Percentiles rank a stretch among this genome's conserved stretches.
phyloP scores from a whole-genome alignment of 306 rosid species.

The Datisca glomerata region DNA sequence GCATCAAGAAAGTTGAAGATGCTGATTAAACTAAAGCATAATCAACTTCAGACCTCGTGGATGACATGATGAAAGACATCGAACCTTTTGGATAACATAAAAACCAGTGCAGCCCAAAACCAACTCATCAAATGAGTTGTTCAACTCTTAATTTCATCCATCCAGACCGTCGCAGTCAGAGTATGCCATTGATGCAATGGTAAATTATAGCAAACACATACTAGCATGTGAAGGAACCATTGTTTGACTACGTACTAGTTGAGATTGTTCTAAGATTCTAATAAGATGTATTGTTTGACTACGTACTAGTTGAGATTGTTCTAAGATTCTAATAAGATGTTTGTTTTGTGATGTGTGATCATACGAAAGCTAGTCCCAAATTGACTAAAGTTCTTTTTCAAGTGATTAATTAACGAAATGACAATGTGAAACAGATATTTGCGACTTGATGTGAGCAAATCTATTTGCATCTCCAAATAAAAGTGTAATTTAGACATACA shows the following conservation, averaged over 20 bases:
- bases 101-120: not conserved
- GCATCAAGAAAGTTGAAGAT: not conserved
- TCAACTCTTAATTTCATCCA: no score
- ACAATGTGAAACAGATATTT: no score
- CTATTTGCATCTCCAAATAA: not conserved
- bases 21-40: not conserved
- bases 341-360: no score
- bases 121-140: no score
- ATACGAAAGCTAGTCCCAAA: not conserved
- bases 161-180: not conserved
- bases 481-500: no score
- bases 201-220: not conserved
- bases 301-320: not conserved
- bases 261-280: no score
- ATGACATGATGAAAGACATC: not conserved
- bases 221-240: not conserved
- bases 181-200: not conserved
- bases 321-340: no score
- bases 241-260: not conserved
- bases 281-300: not conserved
- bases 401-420: no score
- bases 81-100: not conserved
- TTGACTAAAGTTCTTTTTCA: not conserved
- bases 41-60: not conserved
- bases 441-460: no score